These are phyloP conservation scores for Isatis lusitanica DNA, from an alignment of 441 rosid species.

Conservation along the genomic window DNA sequence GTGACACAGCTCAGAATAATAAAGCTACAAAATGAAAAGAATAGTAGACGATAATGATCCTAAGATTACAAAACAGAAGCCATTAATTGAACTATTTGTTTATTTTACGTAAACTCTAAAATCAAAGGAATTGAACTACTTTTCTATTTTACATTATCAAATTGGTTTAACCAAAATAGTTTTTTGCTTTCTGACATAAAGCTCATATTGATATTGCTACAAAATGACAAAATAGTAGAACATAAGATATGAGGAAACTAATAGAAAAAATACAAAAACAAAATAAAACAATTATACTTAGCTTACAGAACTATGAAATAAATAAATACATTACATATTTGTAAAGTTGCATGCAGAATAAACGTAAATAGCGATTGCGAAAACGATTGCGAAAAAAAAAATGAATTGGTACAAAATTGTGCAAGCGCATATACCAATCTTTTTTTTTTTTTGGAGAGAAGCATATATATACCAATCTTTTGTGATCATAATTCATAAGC, in stretches of 20 bases:
- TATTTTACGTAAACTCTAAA: not conserved
- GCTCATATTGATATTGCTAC: not conserved
- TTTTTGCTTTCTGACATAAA: not conserved
- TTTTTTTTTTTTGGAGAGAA: too few species aligned
- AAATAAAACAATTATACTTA: too few species aligned
- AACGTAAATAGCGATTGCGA: too few species aligned
- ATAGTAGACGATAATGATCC: not conserved
- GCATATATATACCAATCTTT: too few species aligned
- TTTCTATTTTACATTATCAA: not conserved
- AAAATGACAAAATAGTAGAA: not conserved
- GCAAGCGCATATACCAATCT: too few species aligned
- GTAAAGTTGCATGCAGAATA: too few species aligned
- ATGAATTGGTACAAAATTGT: too few species aligned
- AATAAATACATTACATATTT: too few species aligned
- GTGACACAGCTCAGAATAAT: not conserved
- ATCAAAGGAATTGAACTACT: not conserved
- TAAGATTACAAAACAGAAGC: not conserved
- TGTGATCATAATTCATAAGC: too few species aligned
- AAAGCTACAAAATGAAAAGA: not conserved
- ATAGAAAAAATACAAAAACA: too few species aligned
- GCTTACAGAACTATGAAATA: too few species aligned
- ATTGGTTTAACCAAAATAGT: not conserved
- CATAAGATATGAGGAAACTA: not conserved
- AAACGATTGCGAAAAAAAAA: too few species aligned
- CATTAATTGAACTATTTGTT: not conserved